Conservation (phyloP, 768 basidiomycete species). For the Amanita rimosa region DNA sequence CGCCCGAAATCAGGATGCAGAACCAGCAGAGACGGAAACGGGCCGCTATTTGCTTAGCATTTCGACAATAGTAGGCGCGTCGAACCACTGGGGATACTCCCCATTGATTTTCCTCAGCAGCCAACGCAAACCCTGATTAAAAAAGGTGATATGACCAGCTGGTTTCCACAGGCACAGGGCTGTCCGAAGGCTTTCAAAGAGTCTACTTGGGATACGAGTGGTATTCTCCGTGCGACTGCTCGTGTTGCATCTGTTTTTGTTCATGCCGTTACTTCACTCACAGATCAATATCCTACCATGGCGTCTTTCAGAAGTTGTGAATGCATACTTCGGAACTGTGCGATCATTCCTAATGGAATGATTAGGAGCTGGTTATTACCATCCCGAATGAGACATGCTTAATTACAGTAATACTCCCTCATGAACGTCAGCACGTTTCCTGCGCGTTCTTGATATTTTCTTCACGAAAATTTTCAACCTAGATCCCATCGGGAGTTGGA, state of each 20-base stretch:
- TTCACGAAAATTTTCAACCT: not conserved
- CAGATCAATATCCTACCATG: not conserved
- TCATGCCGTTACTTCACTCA: not conserved
- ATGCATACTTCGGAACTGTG: not conserved
- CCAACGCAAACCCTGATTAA: not conserved
- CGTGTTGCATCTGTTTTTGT: too few species aligned
- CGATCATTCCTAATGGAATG: not conserved
- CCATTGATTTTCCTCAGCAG: not conserved
- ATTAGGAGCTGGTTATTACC: not conserved
- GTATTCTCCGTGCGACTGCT: not conserved
- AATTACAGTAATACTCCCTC: not conserved
- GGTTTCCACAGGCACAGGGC: not conserved
- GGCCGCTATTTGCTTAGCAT: not conserved
- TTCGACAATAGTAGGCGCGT: not conserved
- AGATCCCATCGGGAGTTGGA: not conserved
- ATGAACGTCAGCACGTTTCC: not conserved
- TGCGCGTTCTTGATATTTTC: not conserved
- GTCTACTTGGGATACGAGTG: not conserved
- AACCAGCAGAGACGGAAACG: too few species aligned
- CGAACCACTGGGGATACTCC: not conserved
- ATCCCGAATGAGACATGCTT: not conserved
- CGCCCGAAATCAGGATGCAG: too few species aligned
- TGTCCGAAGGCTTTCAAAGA: not conserved
- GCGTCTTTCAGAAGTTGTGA: not conserved
- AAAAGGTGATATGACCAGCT: too few species aligned